Base-by-base conservation (phyloP, 768 basidiomycete genomes). In the Suillus variegatus region DNA sequence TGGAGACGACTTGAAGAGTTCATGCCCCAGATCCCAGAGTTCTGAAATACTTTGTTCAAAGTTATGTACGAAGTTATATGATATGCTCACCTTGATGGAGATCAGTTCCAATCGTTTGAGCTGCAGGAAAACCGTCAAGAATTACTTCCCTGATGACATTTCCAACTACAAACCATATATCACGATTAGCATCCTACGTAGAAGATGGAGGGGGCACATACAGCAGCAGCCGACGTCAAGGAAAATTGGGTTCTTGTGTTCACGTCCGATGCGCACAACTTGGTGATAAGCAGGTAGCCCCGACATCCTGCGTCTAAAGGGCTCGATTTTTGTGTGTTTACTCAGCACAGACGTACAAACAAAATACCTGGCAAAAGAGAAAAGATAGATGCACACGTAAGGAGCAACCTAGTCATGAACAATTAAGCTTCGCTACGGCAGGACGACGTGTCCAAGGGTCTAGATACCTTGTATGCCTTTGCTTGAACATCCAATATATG, bases 11-110 rank as follows among this genome's bases (percentile, higher is more conserved):
- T 72, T 81, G 78, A 88, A 90, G 16, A 90, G 74, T 46, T 84
- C 79, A 69, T 88, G 86, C 1, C 88, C 88, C 5, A 82, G 75
- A 6, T 84, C 77, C 86, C 85, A 88, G 67, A 85, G 88, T 6
- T 75, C 87, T 87, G 64, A 4, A 20, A 35, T 20, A 22, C 3
- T 40, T 43, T 38, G 36, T 20, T 18, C 32, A 32, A 32, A 43
- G 2, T 14, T 12, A n/a, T 41, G 38, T 7, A 43, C 13, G 18
- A 12, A n/a, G 4, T 7, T 12, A 40, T 22, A 25, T 28, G n/a
- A 32, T 4, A 14, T 13, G n/a, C 65, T 52, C 43, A 78, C 80
- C 78, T 55, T 74, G 63, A 18, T 69, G 65, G 10, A 82, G 61
- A 62, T 82, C 81, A 9, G 76, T 72, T 10, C 73, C 73, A 25